Evolutionary conservation across 805 yeast species (phyloP), one percentile per base, ranked within the genome.

Genomic region (Vanderwaltozyma tropicalis): DNA sequence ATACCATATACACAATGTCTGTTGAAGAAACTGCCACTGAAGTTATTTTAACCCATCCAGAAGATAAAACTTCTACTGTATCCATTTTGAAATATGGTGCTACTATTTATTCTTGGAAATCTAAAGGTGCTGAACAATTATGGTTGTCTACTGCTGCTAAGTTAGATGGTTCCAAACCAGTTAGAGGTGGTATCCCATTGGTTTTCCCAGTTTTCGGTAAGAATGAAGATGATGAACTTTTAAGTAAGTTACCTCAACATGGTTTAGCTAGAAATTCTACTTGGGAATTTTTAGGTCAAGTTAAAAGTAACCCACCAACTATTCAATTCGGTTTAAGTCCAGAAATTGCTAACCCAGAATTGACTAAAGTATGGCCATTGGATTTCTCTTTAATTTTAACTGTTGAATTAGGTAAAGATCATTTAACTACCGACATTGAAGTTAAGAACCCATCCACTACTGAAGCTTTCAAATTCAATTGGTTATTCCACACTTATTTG

Each of bases 141-240:
- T 92, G 95, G 94, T 64, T 80, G 22, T 73, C 80, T 7, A 58
- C 66, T 10, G 89, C 74, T 28, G 95, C 97, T 33, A 76, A 78
- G 50, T 64, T 89, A 43, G 97, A 92, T 54, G 97, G 97, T 10
- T 64, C 89, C 32, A 83, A 81, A 55, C 94, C 98, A 1, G 96
- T 92, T 15, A 75, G 98, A 59, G 98, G 98, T 46, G 98, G 98
- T 36, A 84, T 92, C 37, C 98, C 98, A 11, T 66, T 92, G 18
- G 97, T 89, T 8, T 92, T 92, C 71, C 98, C 98, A 2, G 84
- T 80, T 1, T 83, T 83, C 52, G 97, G 98, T 42, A 87, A 76
- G 47, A 60, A 78, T 46, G 67, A 69, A 24, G 68, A 72, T 7
- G 69, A 66, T 39, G 82, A 83, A 3, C 63, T 65, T 27, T 74